Conservation (phyloP, 2,329 filamentous ascomycete genomes). For the Monilinia polystroma region DNA sequence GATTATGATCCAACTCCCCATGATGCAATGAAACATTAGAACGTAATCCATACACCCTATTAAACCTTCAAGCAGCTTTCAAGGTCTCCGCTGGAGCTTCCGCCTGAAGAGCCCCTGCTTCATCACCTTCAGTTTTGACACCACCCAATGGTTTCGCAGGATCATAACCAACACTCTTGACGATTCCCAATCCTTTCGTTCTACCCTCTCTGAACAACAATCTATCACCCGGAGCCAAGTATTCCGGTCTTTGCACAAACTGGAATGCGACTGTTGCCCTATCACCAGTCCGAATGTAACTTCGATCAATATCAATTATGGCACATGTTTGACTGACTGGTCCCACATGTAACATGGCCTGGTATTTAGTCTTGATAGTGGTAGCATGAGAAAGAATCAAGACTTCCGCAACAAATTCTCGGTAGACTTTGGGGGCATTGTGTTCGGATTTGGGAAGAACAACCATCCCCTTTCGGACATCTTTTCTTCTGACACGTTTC, state of each 20-base stretch:
- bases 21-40: background rate
- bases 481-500: constrained; percentile 81
- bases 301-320: constrained; percentile 96
- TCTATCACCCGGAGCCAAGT: constrained; percentile 81
- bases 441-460: constrained; percentile 81
- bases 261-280: constrained; percentile 91
- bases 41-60: background rate
- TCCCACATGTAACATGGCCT: constrained; percentile 97
- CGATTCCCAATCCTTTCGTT: constrained; percentile 93
- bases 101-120: background rate
- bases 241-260: constrained; percentile 93
- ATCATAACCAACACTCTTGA: constrained; percentile 89
- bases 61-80: background rate
- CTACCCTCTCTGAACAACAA: constrained; percentile 91
- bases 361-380: constrained; percentile 94
- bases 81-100: background rate
- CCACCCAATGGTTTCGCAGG: constrained; percentile 49
- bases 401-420: constrained; percentile 83
- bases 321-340: constrained; percentile 93
- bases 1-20: background rate
- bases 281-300: constrained; percentile 91
- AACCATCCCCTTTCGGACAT: constrained; percentile 97
- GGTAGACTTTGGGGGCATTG: constrained; percentile 66
- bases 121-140: constrained; percentile 13
- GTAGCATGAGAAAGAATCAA: constrained; percentile 94